A percentile compares a stretch with the other conserved stretches of the same genome.
These are phyloP conservation scores for Picea sitchensis DNA, from an alignment of 75 land plant species.

Conservation along the genomic window DNA sequence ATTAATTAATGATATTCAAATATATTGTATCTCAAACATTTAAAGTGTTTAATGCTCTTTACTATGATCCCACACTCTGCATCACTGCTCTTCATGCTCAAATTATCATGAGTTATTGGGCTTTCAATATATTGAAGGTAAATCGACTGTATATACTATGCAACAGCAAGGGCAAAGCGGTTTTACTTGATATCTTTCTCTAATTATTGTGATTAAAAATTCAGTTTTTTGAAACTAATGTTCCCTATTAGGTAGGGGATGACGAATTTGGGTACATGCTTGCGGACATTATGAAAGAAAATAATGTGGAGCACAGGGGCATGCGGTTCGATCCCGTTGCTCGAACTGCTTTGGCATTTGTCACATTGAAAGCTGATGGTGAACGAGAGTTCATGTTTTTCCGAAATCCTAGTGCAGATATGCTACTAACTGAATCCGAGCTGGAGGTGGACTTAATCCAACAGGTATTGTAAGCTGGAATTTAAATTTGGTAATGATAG, in stretches of 20 bases:
- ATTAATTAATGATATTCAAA: too few species aligned
- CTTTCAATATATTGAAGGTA: too few species aligned
- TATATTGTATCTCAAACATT: too few species aligned
- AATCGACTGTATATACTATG: too few species aligned
- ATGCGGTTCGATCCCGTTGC: conserved; percentile 46
- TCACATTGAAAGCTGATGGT: conserved; percentile 81
- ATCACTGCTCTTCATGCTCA: too few species aligned
- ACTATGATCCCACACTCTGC: too few species aligned
- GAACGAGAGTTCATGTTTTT: conserved; percentile 98
- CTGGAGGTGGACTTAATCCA: conserved; percentile 58
- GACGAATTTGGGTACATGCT: conserved; percentile 67
- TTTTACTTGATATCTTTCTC: too few species aligned
- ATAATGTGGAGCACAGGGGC: conserved; percentile 34
- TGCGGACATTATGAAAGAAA: conserved; percentile 32
- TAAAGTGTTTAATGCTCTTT: too few species aligned
- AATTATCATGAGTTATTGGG: too few species aligned
- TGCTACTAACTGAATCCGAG: conserved; percentile 75
- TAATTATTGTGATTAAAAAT: too few species aligned
- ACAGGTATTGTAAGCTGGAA: conserved; percentile 13
- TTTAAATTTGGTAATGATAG: background rate
- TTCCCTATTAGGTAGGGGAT: conserved; percentile 43
- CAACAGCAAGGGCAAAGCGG: too few species aligned
- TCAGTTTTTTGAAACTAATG: too few species aligned
- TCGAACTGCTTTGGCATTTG: conserved; percentile 95
- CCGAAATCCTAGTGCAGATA: conserved; percentile 96